Evolutionary conservation across 495 filamentous ascomycete genomes (phyloP).

Genomic region (Penicillium paxilli): DNA sequence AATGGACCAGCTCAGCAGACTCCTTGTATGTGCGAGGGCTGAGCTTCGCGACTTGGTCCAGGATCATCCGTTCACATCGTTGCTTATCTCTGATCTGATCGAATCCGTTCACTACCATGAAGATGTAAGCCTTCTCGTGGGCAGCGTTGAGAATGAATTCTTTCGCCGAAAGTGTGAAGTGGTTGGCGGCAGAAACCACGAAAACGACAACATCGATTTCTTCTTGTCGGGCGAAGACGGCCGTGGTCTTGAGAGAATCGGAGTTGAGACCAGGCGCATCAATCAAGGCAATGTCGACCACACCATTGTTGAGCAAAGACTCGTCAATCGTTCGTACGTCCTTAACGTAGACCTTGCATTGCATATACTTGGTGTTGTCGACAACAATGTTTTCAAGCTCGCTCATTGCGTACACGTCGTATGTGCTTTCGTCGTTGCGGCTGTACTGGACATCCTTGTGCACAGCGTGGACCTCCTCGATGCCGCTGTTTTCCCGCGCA

Average conservation of each 20-base stretch:
- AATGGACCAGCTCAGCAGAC: slow-evolving; percentile 88
- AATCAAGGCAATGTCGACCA: slow-evolving; percentile 96
- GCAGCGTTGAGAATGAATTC: slow-evolving; percentile 97
- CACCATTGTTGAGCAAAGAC: slow-evolving; percentile 93
- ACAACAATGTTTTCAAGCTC: slow-evolving; percentile 87
- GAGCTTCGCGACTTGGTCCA: slow-evolving; percentile 80
- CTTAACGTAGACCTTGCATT: slow-evolving; percentile 96
- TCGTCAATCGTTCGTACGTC: slow-evolving; percentile 90
- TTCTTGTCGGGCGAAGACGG: slow-evolving; percentile 93
- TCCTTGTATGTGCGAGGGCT: slow-evolving; percentile 94
- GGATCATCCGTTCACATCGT: slow-evolving; percentile 81
- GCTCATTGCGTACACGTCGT: slow-evolving; percentile 74
- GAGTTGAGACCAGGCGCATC: slow-evolving; percentile 95
- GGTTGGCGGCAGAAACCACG: slow-evolving; percentile 94
- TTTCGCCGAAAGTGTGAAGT: slow-evolving; percentile 93
- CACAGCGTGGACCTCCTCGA: slow-evolving; percentile 95
- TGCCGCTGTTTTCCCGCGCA: slow-evolving; percentile 79
- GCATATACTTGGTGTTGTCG: slow-evolving; percentile 81
- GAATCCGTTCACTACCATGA: slow-evolving; percentile 97
- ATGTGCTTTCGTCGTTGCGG: slow-evolving; percentile 89
- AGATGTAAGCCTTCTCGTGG: slow-evolving; percentile 96
- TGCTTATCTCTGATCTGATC: slow-evolving; percentile 92
- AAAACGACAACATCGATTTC: slow-evolving; percentile 99
- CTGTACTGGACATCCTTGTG: slow-evolving; percentile 78
- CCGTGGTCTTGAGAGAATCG: slow-evolving; percentile 94